Conservation (phyloP, 106 monocot species). For the Dactylorhiza incarnata region DNA sequence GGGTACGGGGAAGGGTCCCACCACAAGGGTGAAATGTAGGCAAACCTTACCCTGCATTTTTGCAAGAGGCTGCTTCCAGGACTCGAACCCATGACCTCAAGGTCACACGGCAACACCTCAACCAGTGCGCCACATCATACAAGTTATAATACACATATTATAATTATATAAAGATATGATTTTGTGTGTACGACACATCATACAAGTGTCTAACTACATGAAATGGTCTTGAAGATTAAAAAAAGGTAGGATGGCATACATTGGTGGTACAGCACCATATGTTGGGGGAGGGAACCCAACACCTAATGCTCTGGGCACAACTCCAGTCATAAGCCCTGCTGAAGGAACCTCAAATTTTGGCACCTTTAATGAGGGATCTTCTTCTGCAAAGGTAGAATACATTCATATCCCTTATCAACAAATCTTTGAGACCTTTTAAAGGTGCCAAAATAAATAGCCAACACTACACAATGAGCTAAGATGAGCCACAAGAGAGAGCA, state of each 20-base stretch:
- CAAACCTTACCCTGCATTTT: too few relatives aligned
- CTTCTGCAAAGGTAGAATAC: conserved; percentile 36
- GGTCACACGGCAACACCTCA: too few relatives aligned
- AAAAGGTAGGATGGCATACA: conserved; percentile 36
- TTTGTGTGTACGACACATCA: background rate
- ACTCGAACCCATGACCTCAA: too few relatives aligned
- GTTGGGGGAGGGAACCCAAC: conserved; percentile 50
- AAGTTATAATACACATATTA: too few relatives aligned
- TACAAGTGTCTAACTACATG: background rate
- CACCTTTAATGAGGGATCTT: conserved; percentile 52
- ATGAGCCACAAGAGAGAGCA: background rate
- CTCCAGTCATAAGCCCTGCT: conserved; percentile 23
- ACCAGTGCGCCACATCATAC: too few relatives aligned
- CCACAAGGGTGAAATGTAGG: too few relatives aligned
- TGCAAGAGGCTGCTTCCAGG: too few relatives aligned
- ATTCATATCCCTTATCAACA: conserved; percentile 1
- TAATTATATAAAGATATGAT: too few relatives aligned
- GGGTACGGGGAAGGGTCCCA: too few relatives aligned
- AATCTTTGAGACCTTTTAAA: background rate
- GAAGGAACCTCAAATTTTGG: conserved; percentile 55
- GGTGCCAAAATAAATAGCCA: background rate
- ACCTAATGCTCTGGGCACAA: conserved; percentile 45
- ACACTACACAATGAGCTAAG: background rate
- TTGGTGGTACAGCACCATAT: conserved; percentile 53
- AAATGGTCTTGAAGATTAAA: background rate